A percentile compares a stretch with the other conserved stretches of the same genome.
These are phyloP conservation scores for Fusarium metavorans DNA, from an alignment of 2,329 filamentous ascomycete genomes.

Conservation along the genomic window DNA sequence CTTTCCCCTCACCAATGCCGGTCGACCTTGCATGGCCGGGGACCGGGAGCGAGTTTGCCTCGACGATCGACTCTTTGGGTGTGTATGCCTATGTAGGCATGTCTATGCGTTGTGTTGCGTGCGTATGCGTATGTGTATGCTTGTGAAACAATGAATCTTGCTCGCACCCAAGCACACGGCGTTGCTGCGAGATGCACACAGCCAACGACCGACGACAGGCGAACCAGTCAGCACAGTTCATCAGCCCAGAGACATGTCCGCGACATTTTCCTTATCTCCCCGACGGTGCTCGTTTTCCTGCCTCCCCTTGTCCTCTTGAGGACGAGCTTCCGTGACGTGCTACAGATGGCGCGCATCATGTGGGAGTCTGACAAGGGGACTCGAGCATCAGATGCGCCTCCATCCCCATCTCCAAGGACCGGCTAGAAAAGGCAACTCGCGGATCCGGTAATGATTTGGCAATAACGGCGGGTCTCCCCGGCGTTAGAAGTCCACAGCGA, in stretches of 20 bases:
- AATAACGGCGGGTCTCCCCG: conserved; percentile 27
- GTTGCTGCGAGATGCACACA: neutral
- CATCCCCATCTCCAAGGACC: conserved; percentile 24
- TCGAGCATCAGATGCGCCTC: conserved; percentile 3
- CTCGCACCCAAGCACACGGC: neutral
- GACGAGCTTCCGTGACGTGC: conserved; percentile 25
- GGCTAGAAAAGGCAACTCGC: conserved; percentile 44
- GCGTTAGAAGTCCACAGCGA: conserved; percentile 17
- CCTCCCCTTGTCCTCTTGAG: conserved; percentile 12
- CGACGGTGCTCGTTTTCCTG: conserved; percentile 13
- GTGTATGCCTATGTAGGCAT: neutral
- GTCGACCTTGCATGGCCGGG: conserved; percentile 10
- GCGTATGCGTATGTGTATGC: neutral
- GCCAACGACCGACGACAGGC: neutral
- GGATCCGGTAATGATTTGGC: conserved; percentile 38
- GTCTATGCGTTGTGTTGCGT: neutral
- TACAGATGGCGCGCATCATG: conserved; percentile 41
- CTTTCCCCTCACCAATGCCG: conserved; percentile 23
- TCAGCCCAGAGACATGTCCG: neutral
- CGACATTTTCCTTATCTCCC: conserved; percentile 37
- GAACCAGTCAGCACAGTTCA: neutral
- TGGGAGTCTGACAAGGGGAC: conserved; percentile 30
- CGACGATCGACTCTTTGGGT: conserved; percentile 1
- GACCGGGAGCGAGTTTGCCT: conserved; percentile 16
- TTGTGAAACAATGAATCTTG: neutral